phyloP scores from a whole-genome alignment of 192 early-diverging fungal genomes.

The Ambispora gerdemannii region DNA sequence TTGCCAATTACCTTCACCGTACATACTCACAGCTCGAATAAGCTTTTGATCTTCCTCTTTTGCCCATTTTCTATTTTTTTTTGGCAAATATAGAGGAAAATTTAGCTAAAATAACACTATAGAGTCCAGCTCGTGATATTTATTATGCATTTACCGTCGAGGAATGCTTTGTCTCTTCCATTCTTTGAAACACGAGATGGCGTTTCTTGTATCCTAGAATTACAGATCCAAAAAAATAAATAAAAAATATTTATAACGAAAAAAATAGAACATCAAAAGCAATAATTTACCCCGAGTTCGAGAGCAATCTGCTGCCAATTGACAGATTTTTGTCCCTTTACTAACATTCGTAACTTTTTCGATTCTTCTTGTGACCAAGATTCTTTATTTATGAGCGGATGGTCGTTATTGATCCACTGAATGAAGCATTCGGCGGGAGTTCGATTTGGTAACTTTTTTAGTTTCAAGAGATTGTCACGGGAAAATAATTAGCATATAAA shows the following conservation, averaged over 20 bases:
- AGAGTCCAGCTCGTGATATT: neutral
- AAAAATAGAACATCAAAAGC: neutral
- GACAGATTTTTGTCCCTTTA: constrained; percentile 43
- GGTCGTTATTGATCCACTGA: constrained; percentile 76
- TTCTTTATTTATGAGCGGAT: constrained; percentile 71
- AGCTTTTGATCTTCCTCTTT: constrained; percentile 64
- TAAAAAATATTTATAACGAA: neutral
- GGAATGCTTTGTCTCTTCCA: constrained; percentile 46
- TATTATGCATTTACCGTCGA: neutral
- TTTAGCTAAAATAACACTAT: neutral
- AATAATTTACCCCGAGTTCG: constrained; percentile 5
- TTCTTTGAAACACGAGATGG: constrained; percentile 69
- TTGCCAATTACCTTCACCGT: constrained; percentile 74
- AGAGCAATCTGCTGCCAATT: constrained; percentile 66
- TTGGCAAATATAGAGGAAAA: constrained; percentile 31
- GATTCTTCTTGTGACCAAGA: constrained; percentile 65
- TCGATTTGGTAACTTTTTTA: constrained; percentile 55
- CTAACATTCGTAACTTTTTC: constrained; percentile 44
- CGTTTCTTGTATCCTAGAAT: constrained; percentile 64
- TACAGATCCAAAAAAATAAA: constrained; percentile 31
- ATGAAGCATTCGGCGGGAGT: constrained; percentile 70
- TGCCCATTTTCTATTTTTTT: constrained; percentile 54
- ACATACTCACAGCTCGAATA: constrained; percentile 57
- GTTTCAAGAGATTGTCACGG: constrained; percentile 31
- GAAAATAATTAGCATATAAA: constrained; percentile 2